Evolutionary conservation across 139 green algal species (phyloP).

Genomic region (Helicosporidium sp.): DNA sequence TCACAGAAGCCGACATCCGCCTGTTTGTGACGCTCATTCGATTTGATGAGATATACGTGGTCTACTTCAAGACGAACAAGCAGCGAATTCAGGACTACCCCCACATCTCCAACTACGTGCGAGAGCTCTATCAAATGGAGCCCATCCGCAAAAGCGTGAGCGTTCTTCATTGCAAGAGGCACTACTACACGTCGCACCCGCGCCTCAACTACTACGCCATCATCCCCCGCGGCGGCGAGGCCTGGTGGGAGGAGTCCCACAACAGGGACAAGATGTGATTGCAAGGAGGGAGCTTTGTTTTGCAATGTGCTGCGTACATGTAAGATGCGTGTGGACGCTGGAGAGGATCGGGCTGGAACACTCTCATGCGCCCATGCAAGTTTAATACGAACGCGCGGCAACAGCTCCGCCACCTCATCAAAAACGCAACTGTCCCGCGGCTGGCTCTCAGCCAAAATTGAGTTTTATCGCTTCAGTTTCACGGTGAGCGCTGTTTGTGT

Average conservation of each 20-base stretch:
- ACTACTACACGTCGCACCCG: constrained; percentile 65
- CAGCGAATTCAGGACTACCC: constrained; percentile 31
- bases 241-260: not conserved
- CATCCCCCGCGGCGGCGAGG: constrained; percentile 10
- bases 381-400: too few species aligned
- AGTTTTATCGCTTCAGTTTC: too few species aligned
- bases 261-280: too few species aligned
- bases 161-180: constrained; percentile 79
- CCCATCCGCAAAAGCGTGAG: constrained; percentile 43
- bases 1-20: constrained; percentile 88
- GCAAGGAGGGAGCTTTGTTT: too few species aligned
- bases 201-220: constrained; percentile 61
- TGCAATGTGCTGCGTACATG: too few species aligned
- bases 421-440: too few species aligned
- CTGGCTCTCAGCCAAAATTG: too few species aligned
- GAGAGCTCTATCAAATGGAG: constrained; percentile 66
- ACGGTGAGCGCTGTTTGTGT: too few species aligned
- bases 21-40: constrained; percentile 75
- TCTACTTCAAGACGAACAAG: constrained; percentile 93
- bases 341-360: too few species aligned
- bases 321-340: too few species aligned
- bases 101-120: constrained; percentile 46
- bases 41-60: constrained; percentile 38
- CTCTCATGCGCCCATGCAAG: too few species aligned
- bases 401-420: too few species aligned